phyloP scores from a whole-genome alignment of 73 alveolate genomes.

The Symbiodinium natans region DNA sequence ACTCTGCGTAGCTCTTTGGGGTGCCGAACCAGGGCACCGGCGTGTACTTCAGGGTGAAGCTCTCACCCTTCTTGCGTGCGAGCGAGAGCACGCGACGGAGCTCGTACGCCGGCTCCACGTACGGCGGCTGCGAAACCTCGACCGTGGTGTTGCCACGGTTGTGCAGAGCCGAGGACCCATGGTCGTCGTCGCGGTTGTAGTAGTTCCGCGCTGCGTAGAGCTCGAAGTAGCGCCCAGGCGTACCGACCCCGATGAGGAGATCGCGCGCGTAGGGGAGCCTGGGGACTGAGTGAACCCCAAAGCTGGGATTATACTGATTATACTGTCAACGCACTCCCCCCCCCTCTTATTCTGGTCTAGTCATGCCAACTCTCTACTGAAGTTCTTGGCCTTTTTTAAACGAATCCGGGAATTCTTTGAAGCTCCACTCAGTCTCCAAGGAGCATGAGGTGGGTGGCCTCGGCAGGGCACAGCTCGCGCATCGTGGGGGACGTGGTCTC shows the following conservation, averaged over 20 bases:
- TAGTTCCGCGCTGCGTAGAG: background rate
- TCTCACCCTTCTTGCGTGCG: background rate
- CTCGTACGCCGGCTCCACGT: background rate
- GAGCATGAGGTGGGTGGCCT: conserved; percentile 1
- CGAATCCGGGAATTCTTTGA: too few species aligned
- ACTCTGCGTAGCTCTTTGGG: background rate
- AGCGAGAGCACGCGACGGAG: background rate
- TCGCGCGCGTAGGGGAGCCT: background rate
- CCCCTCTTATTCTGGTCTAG: too few species aligned
- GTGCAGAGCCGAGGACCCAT: background rate
- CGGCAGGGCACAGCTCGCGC: background rate
- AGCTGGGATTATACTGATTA: too few species aligned
- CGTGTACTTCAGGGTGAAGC: conserved; percentile 16
- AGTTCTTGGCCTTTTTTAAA: too few species aligned
- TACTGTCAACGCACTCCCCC: too few species aligned
- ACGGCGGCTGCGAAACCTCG: conserved; percentile 10
- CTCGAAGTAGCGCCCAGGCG: conserved; percentile 9
- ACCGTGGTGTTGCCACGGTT: conserved; percentile 9
- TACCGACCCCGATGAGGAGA: background rate
- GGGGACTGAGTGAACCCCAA: too few species aligned
- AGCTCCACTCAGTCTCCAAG: too few species aligned
- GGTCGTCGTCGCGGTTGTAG: conserved; percentile 18
- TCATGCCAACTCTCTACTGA: too few species aligned
- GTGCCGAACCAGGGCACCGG: background rate
- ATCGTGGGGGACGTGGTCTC: background rate